These are phyloP conservation scores for Hanseniaspora thailandica DNA, from an alignment of 805 yeast genomes.

Conservation along the genomic window DNA sequence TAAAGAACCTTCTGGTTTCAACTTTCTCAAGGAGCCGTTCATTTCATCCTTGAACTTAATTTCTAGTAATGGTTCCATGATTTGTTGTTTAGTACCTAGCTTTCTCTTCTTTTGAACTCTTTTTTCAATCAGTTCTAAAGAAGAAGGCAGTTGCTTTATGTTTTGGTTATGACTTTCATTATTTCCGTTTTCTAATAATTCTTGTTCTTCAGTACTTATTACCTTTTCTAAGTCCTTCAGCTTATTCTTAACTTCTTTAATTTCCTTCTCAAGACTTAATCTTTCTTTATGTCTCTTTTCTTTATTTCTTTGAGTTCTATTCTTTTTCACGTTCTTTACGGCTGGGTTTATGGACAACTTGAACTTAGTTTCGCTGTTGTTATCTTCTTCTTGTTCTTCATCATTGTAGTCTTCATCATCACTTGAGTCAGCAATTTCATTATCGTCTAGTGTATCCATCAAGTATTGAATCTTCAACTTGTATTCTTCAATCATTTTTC, in stretches of 20 bases:
- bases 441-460: conserved; percentile 50
- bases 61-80: conserved; percentile 42
- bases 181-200: conserved; percentile 22
- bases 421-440: conserved; percentile 39
- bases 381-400: conserved; percentile 32
- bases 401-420: conserved; percentile 29
- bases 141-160: conserved; percentile 14
- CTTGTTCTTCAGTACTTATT: conserved; percentile 26
- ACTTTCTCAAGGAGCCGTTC: conserved; percentile 66
- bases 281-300: conserved; percentile 53
- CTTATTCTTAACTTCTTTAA: conserved; percentile 49
- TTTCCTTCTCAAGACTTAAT: conserved; percentile 41
- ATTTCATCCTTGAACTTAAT: conserved; percentile 83
- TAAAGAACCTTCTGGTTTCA: conserved; percentile 84
- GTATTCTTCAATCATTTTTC: conserved; percentile 50
- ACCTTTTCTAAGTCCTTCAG: conserved; percentile 44
- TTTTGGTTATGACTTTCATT: conserved; percentile 11
- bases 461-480: conserved; percentile 52
- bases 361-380: conserved; percentile 27
- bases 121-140: conserved; percentile 24
- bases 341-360: conserved; percentile 63
- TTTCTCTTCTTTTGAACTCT: conserved; percentile 28
- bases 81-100: conserved; percentile 37
- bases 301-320: conserved; percentile 63
- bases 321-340: conserved; percentile 57